phyloP scores from a whole-genome alignment of 208 protist genomes.

The Crithidia mellificae region DNA sequence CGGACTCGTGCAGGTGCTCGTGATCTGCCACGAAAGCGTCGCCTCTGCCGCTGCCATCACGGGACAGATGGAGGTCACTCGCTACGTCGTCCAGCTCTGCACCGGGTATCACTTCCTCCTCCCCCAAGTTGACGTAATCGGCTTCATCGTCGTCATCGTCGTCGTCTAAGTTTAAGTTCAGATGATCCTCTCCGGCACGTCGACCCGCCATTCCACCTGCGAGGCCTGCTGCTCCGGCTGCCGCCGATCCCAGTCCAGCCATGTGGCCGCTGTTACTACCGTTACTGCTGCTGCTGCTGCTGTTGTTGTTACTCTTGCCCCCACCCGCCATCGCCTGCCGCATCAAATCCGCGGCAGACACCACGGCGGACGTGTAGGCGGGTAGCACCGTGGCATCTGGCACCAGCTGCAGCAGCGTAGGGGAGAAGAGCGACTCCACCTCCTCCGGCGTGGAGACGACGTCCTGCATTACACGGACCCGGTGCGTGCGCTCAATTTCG shows the following conservation, averaged over 20 bases:
- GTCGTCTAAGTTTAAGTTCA: constrained; percentile 11
- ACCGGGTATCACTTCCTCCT: constrained; percentile 37
- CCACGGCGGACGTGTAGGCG: constrained; percentile 58
- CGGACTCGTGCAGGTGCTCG: constrained; percentile 69
- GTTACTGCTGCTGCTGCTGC: neutral
- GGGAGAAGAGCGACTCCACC: constrained; percentile 75
- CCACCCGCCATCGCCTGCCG: constrained; percentile 53
- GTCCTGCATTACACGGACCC: constrained; percentile 72
- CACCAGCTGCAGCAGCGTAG: constrained; percentile 81
- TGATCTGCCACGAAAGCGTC: constrained; percentile 41
- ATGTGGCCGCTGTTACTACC: neutral
- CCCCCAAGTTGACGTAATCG: constrained; percentile 42
- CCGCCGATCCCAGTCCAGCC: neutral
- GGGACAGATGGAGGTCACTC: constrained; percentile 40
- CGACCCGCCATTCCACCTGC: neutral
- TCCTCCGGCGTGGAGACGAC: constrained; percentile 72
- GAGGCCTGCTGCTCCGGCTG: neutral
- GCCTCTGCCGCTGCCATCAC: constrained; percentile 16
- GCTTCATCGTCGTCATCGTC: constrained; percentile 36
- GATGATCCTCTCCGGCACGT: neutral
- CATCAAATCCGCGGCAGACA: constrained; percentile 72
- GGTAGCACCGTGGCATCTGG: constrained; percentile 81
- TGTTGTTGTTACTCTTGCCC: no score
- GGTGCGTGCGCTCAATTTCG: constrained; percentile 52
- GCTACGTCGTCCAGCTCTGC: constrained; percentile 68